Evolutionary conservation across 768 basidiomycete species (phyloP).

Genomic region (Russula compacta): DNA sequence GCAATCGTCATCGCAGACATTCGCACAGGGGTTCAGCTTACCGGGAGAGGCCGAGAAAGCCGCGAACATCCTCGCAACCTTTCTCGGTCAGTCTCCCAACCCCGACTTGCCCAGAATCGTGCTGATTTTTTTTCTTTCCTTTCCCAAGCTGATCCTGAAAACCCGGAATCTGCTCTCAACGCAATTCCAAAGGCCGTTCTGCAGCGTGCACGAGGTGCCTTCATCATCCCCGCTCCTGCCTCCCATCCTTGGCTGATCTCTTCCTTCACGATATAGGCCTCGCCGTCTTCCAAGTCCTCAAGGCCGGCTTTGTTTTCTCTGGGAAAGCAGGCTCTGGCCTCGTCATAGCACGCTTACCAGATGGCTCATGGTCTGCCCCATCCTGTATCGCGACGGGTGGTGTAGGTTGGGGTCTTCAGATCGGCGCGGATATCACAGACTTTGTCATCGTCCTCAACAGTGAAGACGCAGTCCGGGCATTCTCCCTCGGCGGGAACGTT

Average conservation of each 20-base stretch:
- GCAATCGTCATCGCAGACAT: conserved; percentile 64
- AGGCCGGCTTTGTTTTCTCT: conserved; percentile 91
- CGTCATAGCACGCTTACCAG: conserved; percentile 85
- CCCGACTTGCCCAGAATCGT: background rate
- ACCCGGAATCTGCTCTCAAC: conserved; percentile 87
- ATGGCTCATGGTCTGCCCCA: conserved; percentile 95
- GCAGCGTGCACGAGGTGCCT: conserved; percentile 72
- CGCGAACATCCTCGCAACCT: conserved; percentile 81
- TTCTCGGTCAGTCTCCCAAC: conserved; percentile 55
- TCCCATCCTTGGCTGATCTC: background rate
- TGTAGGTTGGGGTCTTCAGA: conserved; percentile 90
- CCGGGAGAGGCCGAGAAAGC: conserved; percentile 94
- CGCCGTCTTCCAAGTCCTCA: conserved; percentile 89
- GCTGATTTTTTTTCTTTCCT: background rate
- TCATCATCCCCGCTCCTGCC: background rate
- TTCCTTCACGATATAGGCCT: conserved; percentile 47
- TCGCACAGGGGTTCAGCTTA: conserved; percentile 78
- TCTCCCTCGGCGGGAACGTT: conserved; percentile 91
- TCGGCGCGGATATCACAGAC: conserved; percentile 91
- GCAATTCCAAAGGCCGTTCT: conserved; percentile 89
- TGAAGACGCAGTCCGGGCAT: conserved; percentile 91
- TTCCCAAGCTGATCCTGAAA: conserved; percentile 67
- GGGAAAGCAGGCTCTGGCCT: conserved; percentile 91
- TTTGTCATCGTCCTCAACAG: conserved; percentile 97
- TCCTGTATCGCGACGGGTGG: conserved; percentile 96